A percentile compares a stretch with the other conserved stretches of the same genome.
phyloP scores from a whole-genome alignment of 768 basidiomycete species.

The Daedaleopsis nitida region DNA sequence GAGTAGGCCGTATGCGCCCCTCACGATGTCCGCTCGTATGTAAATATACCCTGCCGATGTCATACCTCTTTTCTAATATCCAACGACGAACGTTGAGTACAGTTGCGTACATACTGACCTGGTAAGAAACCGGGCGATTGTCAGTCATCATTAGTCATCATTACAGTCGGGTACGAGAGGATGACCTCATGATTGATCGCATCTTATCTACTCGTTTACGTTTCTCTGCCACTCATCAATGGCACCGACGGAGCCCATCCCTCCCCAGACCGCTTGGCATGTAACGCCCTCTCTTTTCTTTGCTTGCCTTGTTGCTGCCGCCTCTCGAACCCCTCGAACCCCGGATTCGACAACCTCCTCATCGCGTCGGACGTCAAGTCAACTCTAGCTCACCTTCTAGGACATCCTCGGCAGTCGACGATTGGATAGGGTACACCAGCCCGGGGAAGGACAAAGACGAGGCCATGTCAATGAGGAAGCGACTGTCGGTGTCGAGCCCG shows the following conservation, averaged over 20 bases:
- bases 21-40: not conserved
- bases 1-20: not conserved
- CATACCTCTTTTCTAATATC: not conserved
- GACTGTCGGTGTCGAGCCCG: conserved; percentile 32
- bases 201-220: conserved; percentile 25
- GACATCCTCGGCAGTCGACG: too few relatives aligned
- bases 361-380: too few relatives aligned
- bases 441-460: not conserved
- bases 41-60: not conserved
- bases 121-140: not conserved
- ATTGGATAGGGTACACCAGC: too few relatives aligned
- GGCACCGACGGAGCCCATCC: conserved; percentile 2
- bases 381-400: too few relatives aligned
- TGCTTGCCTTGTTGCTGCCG: not conserved
- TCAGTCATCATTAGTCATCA: not conserved
- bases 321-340: not conserved
- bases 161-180: conserved; percentile 5
- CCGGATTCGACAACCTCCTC: too few relatives aligned
- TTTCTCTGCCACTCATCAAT: not conserved
- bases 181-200: conserved; percentile 14
- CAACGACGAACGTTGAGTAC: too few relatives aligned
- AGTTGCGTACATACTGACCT: too few relatives aligned
- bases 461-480: conserved; percentile 32
- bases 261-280: conserved; percentile 15
- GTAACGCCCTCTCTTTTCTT: conserved; percentile 11